Evolutionary conservation across 2,329 filamentous ascomycete genomes (phyloP).

Genomic region (Aureobasidium sp.): DNA sequence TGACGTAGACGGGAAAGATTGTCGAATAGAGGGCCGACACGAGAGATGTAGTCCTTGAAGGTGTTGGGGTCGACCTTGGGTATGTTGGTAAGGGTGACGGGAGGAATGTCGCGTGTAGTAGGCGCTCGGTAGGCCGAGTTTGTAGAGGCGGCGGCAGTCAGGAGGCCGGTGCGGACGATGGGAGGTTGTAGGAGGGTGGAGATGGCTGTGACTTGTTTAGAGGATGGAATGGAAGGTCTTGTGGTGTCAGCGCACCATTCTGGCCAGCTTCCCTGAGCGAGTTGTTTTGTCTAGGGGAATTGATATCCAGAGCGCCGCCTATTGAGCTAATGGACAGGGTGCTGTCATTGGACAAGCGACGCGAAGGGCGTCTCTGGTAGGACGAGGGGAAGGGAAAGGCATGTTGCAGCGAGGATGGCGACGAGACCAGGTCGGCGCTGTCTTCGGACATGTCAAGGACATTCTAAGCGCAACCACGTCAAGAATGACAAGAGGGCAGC

Average conservation of each 20-base stretch:
- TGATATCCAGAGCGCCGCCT: conserved; percentile 68
- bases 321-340: conserved; percentile 62
- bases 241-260: conserved; percentile 52
- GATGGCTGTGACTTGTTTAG: conserved; percentile 52
- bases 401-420: conserved; percentile 30
- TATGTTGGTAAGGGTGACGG: conserved; percentile 84
- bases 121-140: conserved; percentile 30
- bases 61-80: conserved; percentile 68
- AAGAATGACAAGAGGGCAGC: too few species aligned
- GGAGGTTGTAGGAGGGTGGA: conserved; percentile 84
- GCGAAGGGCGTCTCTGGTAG: conserved; percentile 41
- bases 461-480: not conserved
- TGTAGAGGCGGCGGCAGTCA: conserved; percentile 58
- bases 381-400: conserved; percentile 45
- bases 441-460: conserved; percentile 35
- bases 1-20: conserved; percentile 79
- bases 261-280: conserved; percentile 67
- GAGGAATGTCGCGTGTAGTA: conserved; percentile 60
- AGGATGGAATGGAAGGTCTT: too few species aligned
- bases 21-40: conserved; percentile 82
- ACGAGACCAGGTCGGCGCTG: conserved; percentile 31
- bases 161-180: conserved; percentile 78
- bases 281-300: conserved; percentile 46
- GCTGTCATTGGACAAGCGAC: conserved; percentile 76
- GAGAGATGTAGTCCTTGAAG: conserved; percentile 75